A percentile compares a stretch with the other conserved stretches of the same genome.
These are phyloP conservation scores for Emmonsiellopsis sp. DNA, from an alignment of 2,329 filamentous ascomycete species.

Conservation along the genomic window DNA sequence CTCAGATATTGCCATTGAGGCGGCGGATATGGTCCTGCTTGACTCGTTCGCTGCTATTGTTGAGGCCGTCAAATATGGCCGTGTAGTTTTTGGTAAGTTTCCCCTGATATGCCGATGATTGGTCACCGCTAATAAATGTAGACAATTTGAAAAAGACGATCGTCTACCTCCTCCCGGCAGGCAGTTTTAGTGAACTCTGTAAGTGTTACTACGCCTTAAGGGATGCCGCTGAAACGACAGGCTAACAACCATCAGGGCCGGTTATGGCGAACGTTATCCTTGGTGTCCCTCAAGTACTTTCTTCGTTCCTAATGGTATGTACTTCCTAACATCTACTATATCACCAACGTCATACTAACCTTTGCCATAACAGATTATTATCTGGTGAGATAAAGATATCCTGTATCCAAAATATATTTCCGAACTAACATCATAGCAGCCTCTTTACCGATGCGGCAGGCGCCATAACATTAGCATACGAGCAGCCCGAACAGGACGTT, in stretches of 20 bases:
- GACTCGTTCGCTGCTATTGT: constrained; percentile 65
- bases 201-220: not conserved
- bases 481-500: constrained; percentile 66
- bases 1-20: constrained; percentile 53
- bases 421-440: constrained; percentile 21
- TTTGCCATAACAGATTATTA: constrained; percentile 40
- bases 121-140: constrained; percentile 5
- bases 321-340: not conserved
- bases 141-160: constrained; percentile 71
- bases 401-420: not conserved
- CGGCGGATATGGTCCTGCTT: constrained; percentile 52
- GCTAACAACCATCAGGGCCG: constrained; percentile 40
- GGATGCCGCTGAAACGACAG: not conserved
- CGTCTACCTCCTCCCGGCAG: constrained; percentile 63
- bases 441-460: constrained; percentile 68
- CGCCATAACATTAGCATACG: constrained; percentile 64
- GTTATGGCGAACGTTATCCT: constrained; percentile 64
- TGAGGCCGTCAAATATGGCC: constrained; percentile 61
- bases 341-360: not conserved
- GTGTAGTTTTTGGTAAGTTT: constrained; percentile 52
- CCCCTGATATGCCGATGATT: not conserved
- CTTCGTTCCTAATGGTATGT: constrained; percentile 57
- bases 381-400: constrained; percentile 37
- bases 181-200: constrained; percentile 62
- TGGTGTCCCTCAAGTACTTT: constrained; percentile 63